Percentiles rank a stretch among this genome's conserved stretches.
Conservation (phyloP, 1,139 yeast genomes). For the Lodderomyces oxycetoniae region DNA sequence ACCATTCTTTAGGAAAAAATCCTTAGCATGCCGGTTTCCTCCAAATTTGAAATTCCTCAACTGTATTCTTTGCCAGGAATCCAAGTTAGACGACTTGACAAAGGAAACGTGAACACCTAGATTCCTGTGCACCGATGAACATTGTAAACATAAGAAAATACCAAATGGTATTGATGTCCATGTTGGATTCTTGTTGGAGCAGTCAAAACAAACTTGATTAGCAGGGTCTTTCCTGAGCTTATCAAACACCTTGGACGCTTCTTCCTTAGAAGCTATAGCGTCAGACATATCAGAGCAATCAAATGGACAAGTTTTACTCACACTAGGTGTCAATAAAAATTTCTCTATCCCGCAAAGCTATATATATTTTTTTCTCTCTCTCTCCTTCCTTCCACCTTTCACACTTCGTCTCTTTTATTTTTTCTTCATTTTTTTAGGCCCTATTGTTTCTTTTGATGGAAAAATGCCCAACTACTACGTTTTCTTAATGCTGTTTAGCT, state of each 20-base stretch:
- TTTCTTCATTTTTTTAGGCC: no score
- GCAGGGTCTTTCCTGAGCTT: conserved; percentile 62
- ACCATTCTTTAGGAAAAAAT: conserved; percentile 77
- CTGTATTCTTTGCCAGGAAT: conserved; percentile 84
- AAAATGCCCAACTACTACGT: no score
- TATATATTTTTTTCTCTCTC: no score
- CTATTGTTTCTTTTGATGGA: no score
- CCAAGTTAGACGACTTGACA: conserved; percentile 88
- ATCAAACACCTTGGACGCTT: conserved; percentile 54
- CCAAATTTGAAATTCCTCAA: conserved; percentile 88
- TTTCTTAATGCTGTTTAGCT: no score
- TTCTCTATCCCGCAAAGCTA: no score
- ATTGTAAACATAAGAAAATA: conserved; percentile 44
- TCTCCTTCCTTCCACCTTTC: no score
- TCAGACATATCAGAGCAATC: no score
- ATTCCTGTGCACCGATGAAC: conserved; percentile 48
- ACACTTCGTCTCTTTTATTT: no score
- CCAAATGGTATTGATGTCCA: conserved; percentile 52
- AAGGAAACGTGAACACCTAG: conserved; percentile 48
- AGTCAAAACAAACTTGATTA: conserved; percentile 75
- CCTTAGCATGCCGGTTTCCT: conserved; percentile 83
- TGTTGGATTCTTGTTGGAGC: conserved; percentile 47
- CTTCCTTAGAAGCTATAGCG: conserved; percentile 58
- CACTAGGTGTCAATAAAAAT: no score
- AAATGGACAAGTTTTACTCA: no score